Evolutionary conservation across 352 stramenopile species (phyloP).

Genomic region (Phytophthora syringae): DNA sequence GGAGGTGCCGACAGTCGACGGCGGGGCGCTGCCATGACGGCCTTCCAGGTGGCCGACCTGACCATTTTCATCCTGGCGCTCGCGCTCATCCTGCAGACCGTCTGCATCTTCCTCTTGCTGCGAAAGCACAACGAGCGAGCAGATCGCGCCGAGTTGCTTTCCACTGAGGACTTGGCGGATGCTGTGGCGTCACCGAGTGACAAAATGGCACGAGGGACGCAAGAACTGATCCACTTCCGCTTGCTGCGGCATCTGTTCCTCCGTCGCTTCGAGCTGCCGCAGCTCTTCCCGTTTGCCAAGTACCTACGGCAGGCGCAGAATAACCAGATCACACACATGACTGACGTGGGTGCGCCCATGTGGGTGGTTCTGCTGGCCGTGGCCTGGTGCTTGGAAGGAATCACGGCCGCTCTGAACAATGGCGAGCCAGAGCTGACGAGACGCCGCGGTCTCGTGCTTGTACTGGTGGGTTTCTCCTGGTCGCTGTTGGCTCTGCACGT

Average conservation of each 20-base stretch:
- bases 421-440: constrained; percentile 5
- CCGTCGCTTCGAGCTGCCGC: constrained; percentile 38
- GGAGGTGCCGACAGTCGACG: constrained; percentile 32
- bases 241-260: constrained; percentile 55
- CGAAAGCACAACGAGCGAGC: constrained; percentile 40
- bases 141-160: constrained; percentile 47
- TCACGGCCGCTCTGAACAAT: constrained; percentile 13
- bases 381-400: constrained; percentile 45
- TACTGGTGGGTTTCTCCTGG: constrained; percentile 39
- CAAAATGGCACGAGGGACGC: not conserved
- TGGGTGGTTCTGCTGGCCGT: constrained; percentile 54
- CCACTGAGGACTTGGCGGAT: constrained; percentile 36
- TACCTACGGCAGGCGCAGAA: constrained; percentile 72
- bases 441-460: constrained; percentile 32
- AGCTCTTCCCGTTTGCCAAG: constrained; percentile 74
- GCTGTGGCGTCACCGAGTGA: constrained; percentile 1
- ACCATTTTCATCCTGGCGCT: constrained; percentile 62
- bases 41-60: constrained; percentile 58
- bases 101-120: constrained; percentile 52
- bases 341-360: constrained; percentile 65
- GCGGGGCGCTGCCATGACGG: constrained; percentile 35
- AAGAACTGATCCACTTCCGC: constrained; percentile 38
- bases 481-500: constrained; percentile 37
- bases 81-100: constrained; percentile 53
- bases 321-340: constrained; percentile 80